These are phyloP conservation scores for Vigna angularis DNA, from an alignment of 306 rosid genomes.

Conservation along the genomic window DNA sequence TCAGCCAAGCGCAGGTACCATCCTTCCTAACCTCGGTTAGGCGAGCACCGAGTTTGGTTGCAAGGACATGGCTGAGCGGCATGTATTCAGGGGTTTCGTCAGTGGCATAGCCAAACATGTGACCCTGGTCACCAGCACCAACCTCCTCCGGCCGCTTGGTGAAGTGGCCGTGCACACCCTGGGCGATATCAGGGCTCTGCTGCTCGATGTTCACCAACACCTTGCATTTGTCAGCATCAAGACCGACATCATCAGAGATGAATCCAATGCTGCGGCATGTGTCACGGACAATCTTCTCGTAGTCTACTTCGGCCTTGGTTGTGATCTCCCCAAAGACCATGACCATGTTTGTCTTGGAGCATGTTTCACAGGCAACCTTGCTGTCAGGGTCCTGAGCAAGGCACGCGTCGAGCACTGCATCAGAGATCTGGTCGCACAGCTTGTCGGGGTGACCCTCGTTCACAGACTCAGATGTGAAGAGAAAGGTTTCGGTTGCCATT, in stretches of 20 bases:
- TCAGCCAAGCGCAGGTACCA: slow-evolving; percentile 92
- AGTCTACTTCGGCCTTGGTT: slow-evolving; percentile 95
- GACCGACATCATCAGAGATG: slow-evolving; percentile 92
- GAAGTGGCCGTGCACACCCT: slow-evolving; percentile 99
- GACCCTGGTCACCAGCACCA: slow-evolving; percentile 99
- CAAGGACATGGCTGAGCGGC: slow-evolving; percentile 98
- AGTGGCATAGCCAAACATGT: slow-evolving; percentile 99
- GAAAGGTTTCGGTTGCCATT: slow-evolving; percentile 93
- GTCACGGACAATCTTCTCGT: slow-evolving; percentile 94
- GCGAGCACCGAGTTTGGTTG: slow-evolving; percentile 92
- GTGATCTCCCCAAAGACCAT: slow-evolving; percentile 99
- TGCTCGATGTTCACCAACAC: slow-evolving; percentile 99
- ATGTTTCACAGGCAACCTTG: slow-evolving; percentile 99
- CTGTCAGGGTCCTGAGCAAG: slow-evolving; percentile 97
- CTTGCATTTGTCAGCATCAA: slow-evolving; percentile 99
- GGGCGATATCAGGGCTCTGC: slow-evolving; percentile 99
- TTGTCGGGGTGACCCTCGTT: slow-evolving; percentile 99
- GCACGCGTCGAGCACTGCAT: slow-evolving; percentile 99
- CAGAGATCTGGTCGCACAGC: slow-evolving; percentile 99
- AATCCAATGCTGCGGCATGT: slow-evolving; percentile 95
- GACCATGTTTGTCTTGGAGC: slow-evolving; percentile 99
- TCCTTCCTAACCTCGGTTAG: slow-evolving; percentile 98
- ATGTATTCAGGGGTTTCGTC: slow-evolving; percentile 96
- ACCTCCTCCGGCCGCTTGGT: slow-evolving; percentile 99
- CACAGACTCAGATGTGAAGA: slow-evolving; percentile 94